phyloP scores from a whole-genome alignment of 2,329 filamentous ascomycete species.

The Colletotrichum falcatum region DNA sequence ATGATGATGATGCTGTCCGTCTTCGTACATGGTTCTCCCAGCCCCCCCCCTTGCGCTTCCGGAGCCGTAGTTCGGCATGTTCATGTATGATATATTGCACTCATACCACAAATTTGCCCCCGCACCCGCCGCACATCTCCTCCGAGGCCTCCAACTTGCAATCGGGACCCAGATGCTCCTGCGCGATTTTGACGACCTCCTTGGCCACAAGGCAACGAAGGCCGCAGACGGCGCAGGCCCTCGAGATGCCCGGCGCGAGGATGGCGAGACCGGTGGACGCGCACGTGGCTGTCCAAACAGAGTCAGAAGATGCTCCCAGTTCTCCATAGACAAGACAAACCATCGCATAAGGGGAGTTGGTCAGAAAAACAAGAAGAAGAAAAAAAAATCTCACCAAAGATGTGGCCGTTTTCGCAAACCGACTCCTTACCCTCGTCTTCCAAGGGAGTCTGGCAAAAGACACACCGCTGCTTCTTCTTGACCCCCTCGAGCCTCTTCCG shows the following conservation, averaged over 20 bases:
- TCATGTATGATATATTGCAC: background rate
- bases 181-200: slow-evolving; percentile 53
- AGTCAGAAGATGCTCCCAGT: background rate
- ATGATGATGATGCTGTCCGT: background rate
- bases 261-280: slow-evolving; percentile 67
- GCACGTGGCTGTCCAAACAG: slow-evolving; percentile 58
- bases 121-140: slow-evolving; percentile 55
- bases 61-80: background rate
- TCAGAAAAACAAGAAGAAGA: background rate
- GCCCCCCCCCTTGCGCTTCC: background rate
- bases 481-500: slow-evolving; percentile 54
- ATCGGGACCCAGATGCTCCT: slow-evolving; percentile 47
- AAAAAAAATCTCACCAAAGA: slow-evolving; percentile 51
- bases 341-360: too few relatives aligned
- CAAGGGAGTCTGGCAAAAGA: slow-evolving; percentile 59
- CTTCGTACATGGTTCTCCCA: background rate
- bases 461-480: slow-evolving; percentile 55
- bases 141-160: slow-evolving; percentile 48
- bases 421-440: slow-evolving; percentile 50
- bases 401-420: slow-evolving; percentile 54
- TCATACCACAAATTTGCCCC: slow-evolving; percentile 57
- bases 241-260: slow-evolving; percentile 64
- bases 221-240: slow-evolving; percentile 67
- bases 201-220: slow-evolving; percentile 61
- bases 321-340: background rate